A percentile compares a stretch with the other conserved stretches of the same genome.
Evolutionary conservation across 164 flowering plant genomes (phyloP).

Genomic region (Berberis vulgaris): DNA sequence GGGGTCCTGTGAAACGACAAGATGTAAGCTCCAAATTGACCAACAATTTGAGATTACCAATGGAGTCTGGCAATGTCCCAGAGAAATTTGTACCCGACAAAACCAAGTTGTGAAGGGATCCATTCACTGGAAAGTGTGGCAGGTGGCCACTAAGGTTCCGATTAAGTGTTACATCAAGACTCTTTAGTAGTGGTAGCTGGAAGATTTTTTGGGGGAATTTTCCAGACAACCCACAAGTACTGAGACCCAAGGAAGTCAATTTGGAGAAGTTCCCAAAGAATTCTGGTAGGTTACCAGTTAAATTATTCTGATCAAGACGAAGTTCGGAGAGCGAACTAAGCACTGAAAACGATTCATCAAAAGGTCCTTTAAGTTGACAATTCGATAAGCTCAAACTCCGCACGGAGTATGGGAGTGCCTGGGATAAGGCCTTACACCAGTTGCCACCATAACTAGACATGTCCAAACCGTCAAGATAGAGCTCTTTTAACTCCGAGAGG

Average conservation of each 20-base stretch:
- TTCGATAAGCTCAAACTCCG: conserved; percentile 22
- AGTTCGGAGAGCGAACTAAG: conserved; percentile 17
- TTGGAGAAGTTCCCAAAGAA: conserved; percentile 23
- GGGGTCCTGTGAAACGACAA: conserved; percentile 29
- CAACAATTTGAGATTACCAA: conserved; percentile 24
- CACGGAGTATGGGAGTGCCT: conserved; percentile 22
- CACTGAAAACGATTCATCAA: conserved; percentile 13
- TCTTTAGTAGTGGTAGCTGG: conserved; percentile 15
- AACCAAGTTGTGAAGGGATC: conserved; percentile 16
- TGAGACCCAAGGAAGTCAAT: conserved; percentile 19
- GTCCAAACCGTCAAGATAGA: conserved; percentile 28
- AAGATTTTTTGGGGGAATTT: conserved; percentile 24
- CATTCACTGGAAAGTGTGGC: conserved; percentile 19
- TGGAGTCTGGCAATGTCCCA: conserved; percentile 28
- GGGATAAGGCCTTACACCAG: conserved; percentile 26
- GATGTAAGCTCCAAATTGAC: conserved; percentile 18
- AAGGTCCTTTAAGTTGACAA: conserved; percentile 25
- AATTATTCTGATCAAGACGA: conserved; percentile 19
- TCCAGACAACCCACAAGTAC: conserved; percentile 22
- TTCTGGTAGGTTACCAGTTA: conserved; percentile 20
- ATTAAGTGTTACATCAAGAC: conserved; percentile 20
- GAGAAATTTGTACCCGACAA: conserved; percentile 23
- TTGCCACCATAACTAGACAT: conserved; percentile 20
- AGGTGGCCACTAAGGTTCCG: conserved; percentile 17
- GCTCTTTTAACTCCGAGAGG: conserved; percentile 15